Base-by-base conservation (phyloP, 192 early-diverging fungal species). In the Bifiguratus adelaidae region DNA sequence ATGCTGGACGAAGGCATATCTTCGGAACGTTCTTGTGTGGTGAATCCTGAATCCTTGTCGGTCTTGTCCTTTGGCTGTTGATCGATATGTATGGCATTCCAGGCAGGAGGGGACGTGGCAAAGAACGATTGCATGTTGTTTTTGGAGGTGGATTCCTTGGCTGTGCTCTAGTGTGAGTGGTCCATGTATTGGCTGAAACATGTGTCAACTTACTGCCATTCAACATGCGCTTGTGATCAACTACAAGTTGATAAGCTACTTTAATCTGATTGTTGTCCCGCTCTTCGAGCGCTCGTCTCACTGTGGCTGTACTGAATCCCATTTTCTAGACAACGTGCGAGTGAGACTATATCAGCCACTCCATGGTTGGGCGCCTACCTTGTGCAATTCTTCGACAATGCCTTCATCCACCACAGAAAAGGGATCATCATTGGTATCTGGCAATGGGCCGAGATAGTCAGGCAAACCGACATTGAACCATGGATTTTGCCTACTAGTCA, bases 191-290 rank as follows among this genome's bases (percentile, higher is more conserved):
- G 3, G 18, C 8, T n/a, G 22, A 16, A 22, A 26, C 18, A 34
- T 44, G 0, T 8, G 45, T 7, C 8, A 44, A 13, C 48, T 48
- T 66, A 79, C 77, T 67, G 44, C 61, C 73, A 30, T 66, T 59
- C 27, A 82, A 57, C 73, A 86, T 78, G 48, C 76, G 62, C 32
- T 84, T 71, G 49, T 78, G 81, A 61, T 96, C 95, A 1, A 91
- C 73, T n/a, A 91, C 83, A 47, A 98, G 70, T 56, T 95, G 92
- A 61, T 95, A 98, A 4, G 95, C 91, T 4, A 98, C 95, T 53
- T 94, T 94, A 44, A 95, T 82, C 20, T 89, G 91, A 61, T 95
- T 96, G 58, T 92, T 95, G 42, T 83, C 88, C 5, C 68, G 59
- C 58, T 91, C 85, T 16, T 81, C 68, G 47, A 98, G 61, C 47